Evolutionary conservation across 139 green algal species (phyloP).

Genomic region (Picochlorum costavermella): DNA sequence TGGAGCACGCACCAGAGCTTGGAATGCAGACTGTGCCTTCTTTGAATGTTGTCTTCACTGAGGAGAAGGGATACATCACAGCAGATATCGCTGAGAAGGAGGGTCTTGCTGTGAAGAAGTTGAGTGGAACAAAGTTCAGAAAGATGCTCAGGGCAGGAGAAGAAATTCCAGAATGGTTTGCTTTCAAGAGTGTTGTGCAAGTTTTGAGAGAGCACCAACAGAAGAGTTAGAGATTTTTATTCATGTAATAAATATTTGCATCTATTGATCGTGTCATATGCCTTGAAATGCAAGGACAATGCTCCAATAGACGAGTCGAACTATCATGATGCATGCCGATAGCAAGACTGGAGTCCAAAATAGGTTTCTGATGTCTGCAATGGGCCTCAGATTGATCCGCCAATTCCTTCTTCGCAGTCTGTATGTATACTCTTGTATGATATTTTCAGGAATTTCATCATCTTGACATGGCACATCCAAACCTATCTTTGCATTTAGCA

Average conservation of each 20-base stretch:
- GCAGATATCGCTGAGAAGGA: slow-evolving; percentile 69
- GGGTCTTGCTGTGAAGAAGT: slow-evolving; percentile 67
- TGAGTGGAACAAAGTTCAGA: slow-evolving; percentile 89
- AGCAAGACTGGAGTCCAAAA: slow-evolving; percentile 29
- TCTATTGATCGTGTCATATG: neutral
- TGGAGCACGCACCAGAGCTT: slow-evolving; percentile 56
- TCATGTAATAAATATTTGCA: neutral
- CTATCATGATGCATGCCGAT: neutral
- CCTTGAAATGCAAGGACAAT: neutral
- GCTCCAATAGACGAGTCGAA: neutral
- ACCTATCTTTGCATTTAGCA: slow-evolving; percentile 40
- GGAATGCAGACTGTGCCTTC: slow-evolving; percentile 81
- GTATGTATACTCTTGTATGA: slow-evolving; percentile 36
- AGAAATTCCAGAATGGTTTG: slow-evolving; percentile 96
- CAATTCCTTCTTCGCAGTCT: slow-evolving; percentile 22
- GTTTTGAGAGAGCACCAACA: slow-evolving; percentile 63
- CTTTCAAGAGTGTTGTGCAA: slow-evolving; percentile 87
- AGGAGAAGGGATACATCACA: slow-evolving; percentile 83
- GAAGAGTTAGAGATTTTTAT: slow-evolving; percentile 5
- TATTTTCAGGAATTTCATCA: slow-evolving; percentile 38
- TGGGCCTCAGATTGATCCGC: slow-evolving; percentile 61
- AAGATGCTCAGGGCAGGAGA: slow-evolving; percentile 81
- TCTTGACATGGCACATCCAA: slow-evolving; percentile 35
- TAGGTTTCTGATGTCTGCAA: slow-evolving; percentile 63
- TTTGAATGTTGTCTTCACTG: slow-evolving; percentile 79